Base-by-base conservation (phyloP, 2,329 filamentous ascomycete species). In the Lizonia empirigonia region DNA sequence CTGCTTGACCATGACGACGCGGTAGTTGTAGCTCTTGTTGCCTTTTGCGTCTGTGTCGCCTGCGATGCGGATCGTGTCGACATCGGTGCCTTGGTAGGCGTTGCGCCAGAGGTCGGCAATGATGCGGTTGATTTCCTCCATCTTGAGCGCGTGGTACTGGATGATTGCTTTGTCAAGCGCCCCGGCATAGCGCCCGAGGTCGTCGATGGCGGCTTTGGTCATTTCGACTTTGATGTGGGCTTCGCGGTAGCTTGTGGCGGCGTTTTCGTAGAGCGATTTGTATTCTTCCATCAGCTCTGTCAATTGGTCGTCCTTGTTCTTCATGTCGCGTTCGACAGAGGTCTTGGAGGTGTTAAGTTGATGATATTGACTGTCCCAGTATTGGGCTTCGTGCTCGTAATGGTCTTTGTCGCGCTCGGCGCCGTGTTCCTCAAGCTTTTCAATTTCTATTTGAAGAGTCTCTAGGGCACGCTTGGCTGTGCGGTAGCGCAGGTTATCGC, bases 91-190 rank as follows among this genome's bases (percentile, higher is more conserved):
- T 70, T 95, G 90, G 75, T 99, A 99, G 1, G 94, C 97, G 68
- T 87, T 89, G 74, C 90, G 90, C 94, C 94, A 99, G n/a, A 99
- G 82, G 72, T 99, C 94, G 58, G 89, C 90, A 41, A 95, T 88
- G 72, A 97, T 97, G 49, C 86, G 84, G 74, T 99, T 99, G 72
- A 99, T 93, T 72, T 99, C 92, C 63, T 94, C 90, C 94, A 99
- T 99, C 79, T 99, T 99, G 69, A 96, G 78, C 23, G 87, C 83
- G 77, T 99, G 94, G 69, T 93, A 99, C 67, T 90, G 90, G 90
- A 99, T 97, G 67, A 99, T 95, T 37, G 94, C 95, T 68, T 94
- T 91, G 78, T 97, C 93, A 10, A 99, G 82, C 7, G 94, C 94
- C 8, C 84, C 81, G 34, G 85, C 82, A 70, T 96, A 97, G 32